A percentile compares a stretch with the other conserved stretches of the same genome.
phyloP scores from a whole-genome alignment of 768 basidiomycete species.

The Boletellus ananas region DNA sequence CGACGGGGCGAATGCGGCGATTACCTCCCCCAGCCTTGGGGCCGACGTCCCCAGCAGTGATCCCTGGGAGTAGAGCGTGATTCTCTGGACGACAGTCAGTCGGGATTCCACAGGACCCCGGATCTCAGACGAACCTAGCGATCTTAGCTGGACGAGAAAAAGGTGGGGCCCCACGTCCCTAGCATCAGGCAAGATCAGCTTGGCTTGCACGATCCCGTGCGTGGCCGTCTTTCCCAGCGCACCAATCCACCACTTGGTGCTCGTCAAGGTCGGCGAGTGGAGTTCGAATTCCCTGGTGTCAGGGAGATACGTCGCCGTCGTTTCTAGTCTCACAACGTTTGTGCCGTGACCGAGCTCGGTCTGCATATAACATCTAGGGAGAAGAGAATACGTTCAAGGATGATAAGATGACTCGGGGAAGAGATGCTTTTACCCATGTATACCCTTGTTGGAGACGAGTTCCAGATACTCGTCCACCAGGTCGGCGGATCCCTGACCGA shows the following conservation, averaged over 20 bases:
- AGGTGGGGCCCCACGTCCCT: constrained; percentile 68
- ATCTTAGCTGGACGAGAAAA: constrained; percentile 69
- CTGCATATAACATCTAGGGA: constrained; percentile 61
- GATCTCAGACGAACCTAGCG: constrained; percentile 41
- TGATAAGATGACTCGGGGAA: not conserved
- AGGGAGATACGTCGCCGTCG: constrained; percentile 72
- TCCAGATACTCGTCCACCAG: constrained; percentile 50
- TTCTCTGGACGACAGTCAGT: constrained; percentile 40
- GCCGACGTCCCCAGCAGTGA: constrained; percentile 66
- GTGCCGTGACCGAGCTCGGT: constrained; percentile 80
- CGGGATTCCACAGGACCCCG: not conserved
- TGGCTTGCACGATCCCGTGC: constrained; percentile 74
- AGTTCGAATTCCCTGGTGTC: constrained; percentile 68
- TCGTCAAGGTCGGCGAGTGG: constrained; percentile 69
- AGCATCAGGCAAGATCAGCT: constrained; percentile 59
- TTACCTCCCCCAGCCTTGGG: constrained; percentile 34
- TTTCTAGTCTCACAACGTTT: constrained; percentile 66
- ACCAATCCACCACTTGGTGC: constrained; percentile 83
- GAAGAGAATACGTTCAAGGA: not conserved
- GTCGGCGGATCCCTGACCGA: constrained; percentile 54
- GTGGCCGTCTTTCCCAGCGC: constrained; percentile 68
- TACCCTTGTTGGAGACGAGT: constrained; percentile 50
- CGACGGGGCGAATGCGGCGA: not conserved
- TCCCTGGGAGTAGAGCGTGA: constrained; percentile 57
- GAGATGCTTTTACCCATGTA: constrained; percentile 42